Evolutionary conservation across 106 monocot species (phyloP).

Genomic region (Hemerocallis citrina): DNA sequence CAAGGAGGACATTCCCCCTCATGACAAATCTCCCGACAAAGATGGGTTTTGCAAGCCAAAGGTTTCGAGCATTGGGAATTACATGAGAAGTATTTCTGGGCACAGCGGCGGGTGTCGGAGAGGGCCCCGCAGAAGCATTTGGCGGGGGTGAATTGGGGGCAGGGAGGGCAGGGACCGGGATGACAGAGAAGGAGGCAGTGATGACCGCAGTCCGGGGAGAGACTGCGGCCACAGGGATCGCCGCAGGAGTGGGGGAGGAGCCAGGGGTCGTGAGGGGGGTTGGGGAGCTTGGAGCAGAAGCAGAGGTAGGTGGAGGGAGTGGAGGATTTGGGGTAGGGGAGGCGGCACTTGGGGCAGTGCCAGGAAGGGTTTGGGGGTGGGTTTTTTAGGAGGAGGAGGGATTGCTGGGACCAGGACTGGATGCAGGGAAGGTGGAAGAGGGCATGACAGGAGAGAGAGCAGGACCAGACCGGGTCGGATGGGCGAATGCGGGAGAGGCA

Average conservation of each 20-base stretch:
- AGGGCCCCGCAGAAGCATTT: constrained; percentile 73
- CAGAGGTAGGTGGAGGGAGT: constrained; percentile 64
- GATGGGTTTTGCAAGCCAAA: constrained; percentile 43
- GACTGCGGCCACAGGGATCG: constrained; percentile 52
- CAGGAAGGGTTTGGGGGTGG: constrained; percentile 28
- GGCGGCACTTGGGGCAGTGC: constrained; percentile 93
- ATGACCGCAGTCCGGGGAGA: constrained; percentile 56
- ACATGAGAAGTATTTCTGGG: constrained; percentile 66
- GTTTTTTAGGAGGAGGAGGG: constrained; percentile 10
- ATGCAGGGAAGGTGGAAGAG: constrained; percentile 85
- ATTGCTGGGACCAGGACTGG: constrained; percentile 80
- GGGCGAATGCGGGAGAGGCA: constrained; percentile 85
- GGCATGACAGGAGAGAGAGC: constrained; percentile 67
- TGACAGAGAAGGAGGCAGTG: constrained; percentile 88
- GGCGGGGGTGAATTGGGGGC: constrained; percentile 52
- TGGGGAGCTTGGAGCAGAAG: constrained; percentile 71
- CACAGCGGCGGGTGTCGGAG: constrained; percentile 57
- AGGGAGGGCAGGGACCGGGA: constrained; percentile 93
- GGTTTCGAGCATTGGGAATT: constrained; percentile 24
- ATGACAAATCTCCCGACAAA: constrained; percentile 64
- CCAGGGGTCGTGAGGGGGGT: constrained; percentile 75
- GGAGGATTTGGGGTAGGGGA: constrained; percentile 28
- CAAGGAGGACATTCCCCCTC: constrained; percentile 68
- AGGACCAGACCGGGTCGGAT: constrained; percentile 79
- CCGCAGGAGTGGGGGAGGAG: constrained; percentile 92